Conservation (phyloP, 257 asterid genomes). For the Penstemon barbatus region DNA sequence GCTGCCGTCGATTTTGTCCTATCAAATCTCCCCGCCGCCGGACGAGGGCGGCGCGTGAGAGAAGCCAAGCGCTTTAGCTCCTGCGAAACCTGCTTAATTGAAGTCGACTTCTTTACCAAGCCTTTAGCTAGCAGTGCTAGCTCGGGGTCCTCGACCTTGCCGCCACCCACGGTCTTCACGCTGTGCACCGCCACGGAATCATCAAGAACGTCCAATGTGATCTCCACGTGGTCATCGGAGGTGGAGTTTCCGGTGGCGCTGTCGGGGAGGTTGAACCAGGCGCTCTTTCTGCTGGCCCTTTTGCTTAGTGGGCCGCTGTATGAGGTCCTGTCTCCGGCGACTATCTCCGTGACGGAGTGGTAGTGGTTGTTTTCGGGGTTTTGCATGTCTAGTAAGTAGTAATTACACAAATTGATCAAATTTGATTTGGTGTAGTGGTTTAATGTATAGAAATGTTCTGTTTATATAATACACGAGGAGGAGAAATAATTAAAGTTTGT, state of each 20-base stretch:
- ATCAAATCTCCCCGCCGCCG: slow-evolving; percentile 37
- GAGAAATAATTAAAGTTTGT: too few relatives aligned
- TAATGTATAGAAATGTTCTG: too few relatives aligned
- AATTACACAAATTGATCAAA: too few relatives aligned
- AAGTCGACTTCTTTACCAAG: slow-evolving; percentile 58
- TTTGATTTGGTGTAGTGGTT: too few relatives aligned
- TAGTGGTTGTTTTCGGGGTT: slow-evolving; percentile 17
- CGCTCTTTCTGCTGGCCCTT: slow-evolving; percentile 62
- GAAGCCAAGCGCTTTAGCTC: slow-evolving; percentile 57
- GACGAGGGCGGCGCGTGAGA: slow-evolving; percentile 39
- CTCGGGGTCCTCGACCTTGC: slow-evolving; percentile 85
- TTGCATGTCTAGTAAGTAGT: too few relatives aligned
- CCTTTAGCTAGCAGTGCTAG: slow-evolving; percentile 70
- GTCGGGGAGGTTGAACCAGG: slow-evolving; percentile 68
- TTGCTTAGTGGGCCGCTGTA: slow-evolving; percentile 75
- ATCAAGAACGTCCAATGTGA: slow-evolving; percentile 69
- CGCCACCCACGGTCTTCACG: slow-evolving; percentile 79
- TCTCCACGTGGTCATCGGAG: slow-evolving; percentile 50
- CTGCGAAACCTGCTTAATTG: slow-evolving; percentile 22
- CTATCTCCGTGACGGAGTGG: slow-evolving; percentile 55
- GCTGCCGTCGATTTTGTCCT: slow-evolving; percentile 74
- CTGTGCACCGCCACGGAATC: slow-evolving; percentile 78
- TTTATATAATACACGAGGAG: too few relatives aligned
- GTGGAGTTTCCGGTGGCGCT: not conserved
- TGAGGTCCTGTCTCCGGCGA: slow-evolving; percentile 41